Evolutionary conservation across 2,329 filamentous ascomycete genomes (phyloP), one percentile per base, ranked within the genome.

Genomic region (Talaromyces sp.): DNA sequence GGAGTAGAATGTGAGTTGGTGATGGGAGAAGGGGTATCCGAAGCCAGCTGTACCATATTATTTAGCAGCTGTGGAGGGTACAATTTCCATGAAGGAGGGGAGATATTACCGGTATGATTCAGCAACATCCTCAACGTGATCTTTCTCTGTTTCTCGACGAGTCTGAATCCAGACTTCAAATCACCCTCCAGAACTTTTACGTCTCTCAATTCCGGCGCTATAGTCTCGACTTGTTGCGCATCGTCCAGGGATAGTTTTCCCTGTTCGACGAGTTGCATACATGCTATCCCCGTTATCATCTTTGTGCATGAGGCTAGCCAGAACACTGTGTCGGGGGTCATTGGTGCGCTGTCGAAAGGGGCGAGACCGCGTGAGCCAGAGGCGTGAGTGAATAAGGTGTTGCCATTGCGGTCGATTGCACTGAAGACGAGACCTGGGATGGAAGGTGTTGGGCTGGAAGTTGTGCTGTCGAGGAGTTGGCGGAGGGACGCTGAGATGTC

Each of bases 251-350:
- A 74, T 19, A 87, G 68, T 9, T 72, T 67, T 0, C 82, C 84
- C 60, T 80, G 74, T 70, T 87, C 86, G 1, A 87, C 85, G 0
- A 85, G 79, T 71, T 87, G 85, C 83, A 88, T 85, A 56, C 78
- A 81, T 0, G 84, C 83, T 14, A 87, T 73, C 0, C 79, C 83
- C 0, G 79, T 76, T 13, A 87, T 74, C 77, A 86, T 78, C 74
- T 87, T 87, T 16, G 85, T 86, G 70, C 83, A 86, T 0, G 84
- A 86, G 0, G 85, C 85, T 5, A 87, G 78, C 83, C 83, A 86
- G 71, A 75, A 73, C 14, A 73, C 66, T 11, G 69, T 70, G 62
- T 74, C 72, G 43, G 69, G 50, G 1, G 70, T 73, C 70, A 75
- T 74, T n/a, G 64, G 47, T 37, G 68, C 60, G 16, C 60, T 52